These are phyloP conservation scores for Mucor circinelloides DNA, from an alignment of 371 early-diverging fungal species.

Conservation along the genomic window DNA sequence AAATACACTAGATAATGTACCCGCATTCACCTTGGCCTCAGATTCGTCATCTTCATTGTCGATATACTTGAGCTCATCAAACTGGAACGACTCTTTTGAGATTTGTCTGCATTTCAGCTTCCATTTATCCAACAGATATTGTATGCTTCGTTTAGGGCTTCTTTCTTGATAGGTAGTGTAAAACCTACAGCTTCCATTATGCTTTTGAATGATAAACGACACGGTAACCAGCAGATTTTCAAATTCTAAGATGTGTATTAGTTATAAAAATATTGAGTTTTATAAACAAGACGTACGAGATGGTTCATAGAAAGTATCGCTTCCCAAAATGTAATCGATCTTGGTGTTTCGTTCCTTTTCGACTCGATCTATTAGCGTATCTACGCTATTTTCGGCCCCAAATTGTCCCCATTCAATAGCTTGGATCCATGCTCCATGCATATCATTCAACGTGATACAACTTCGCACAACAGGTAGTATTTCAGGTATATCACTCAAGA, in stretches of 20 bases:
- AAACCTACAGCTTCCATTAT: conserved; percentile 52
- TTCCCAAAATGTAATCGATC: conserved; percentile 57
- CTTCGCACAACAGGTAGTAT: conserved; percentile 44
- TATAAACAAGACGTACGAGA: conserved; percentile 31
- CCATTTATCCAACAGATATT: conserved; percentile 58
- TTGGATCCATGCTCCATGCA: conserved; percentile 17
- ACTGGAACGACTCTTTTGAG: conserved; percentile 43
- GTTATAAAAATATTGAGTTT: background rate
- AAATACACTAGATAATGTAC: conserved; percentile 41
- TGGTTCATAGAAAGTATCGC: conserved; percentile 65
- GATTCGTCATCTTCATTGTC: conserved; percentile 17
- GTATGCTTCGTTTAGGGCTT: conserved; percentile 59
- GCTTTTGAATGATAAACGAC: conserved; percentile 48
- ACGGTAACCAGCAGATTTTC: conserved; percentile 54
- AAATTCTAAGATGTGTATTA: conserved; percentile 44
- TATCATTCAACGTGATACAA: conserved; percentile 37
- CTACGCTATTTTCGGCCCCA: conserved; percentile 26
- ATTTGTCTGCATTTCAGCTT: conserved; percentile 42
- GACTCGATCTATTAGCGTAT: conserved; percentile 27
- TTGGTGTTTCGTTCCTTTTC: conserved; percentile 14
- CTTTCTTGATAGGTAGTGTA: conserved; percentile 60
- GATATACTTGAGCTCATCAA: conserved; percentile 46
- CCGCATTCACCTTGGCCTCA: conserved; percentile 27
- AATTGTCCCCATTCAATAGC: conserved; percentile 53
- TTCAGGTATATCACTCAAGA: conserved; percentile 46